phyloP scores from a whole-genome alignment of 164 flowering plant genomes.

The Macadamia tetraphylla region DNA sequence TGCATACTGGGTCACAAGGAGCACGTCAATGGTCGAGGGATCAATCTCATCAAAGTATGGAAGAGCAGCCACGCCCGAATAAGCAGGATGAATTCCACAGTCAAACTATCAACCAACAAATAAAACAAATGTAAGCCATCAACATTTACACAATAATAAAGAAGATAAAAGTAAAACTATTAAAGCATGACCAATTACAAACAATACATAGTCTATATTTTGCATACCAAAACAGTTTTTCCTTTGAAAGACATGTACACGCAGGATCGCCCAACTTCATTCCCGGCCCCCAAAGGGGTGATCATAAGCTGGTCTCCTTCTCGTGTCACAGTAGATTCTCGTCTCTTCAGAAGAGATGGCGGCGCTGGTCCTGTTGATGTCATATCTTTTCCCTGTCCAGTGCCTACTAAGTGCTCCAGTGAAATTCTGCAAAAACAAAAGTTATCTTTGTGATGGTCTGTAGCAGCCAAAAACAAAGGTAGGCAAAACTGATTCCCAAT shows the following conservation, averaged over 20 bases:
- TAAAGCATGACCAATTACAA: background rate
- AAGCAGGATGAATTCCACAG: conserved; percentile 96
- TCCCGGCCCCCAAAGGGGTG: conserved; percentile 96
- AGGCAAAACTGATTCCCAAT: background rate
- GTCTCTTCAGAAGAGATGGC: conserved; percentile 38
- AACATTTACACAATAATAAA: background rate
- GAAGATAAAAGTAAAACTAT: background rate
- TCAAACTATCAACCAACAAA: conserved; percentile 52
- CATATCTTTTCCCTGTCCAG: background rate
- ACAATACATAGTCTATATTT: background rate
- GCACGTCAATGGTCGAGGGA: conserved; percentile 85
- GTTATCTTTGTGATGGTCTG: too few relatives aligned
- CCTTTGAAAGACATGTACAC: conserved; percentile 19
- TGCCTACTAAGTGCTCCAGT: background rate
- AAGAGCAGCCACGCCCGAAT: conserved; percentile 93
- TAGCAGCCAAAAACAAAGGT: background rate
- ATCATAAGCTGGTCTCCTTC: conserved; percentile 79
- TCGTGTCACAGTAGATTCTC: conserved; percentile 41
- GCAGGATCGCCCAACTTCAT: conserved; percentile 41
- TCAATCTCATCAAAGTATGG: conserved; percentile 98
- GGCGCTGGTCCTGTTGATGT: conserved; percentile 11
- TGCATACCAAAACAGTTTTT: conserved; percentile 24
- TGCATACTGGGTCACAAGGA: conserved; percentile 92
- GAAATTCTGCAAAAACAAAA: too few relatives aligned
- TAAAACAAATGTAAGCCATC: background rate